phyloP scores from a whole-genome alignment of 768 basidiomycete species.

The Suillus variegatus region DNA sequence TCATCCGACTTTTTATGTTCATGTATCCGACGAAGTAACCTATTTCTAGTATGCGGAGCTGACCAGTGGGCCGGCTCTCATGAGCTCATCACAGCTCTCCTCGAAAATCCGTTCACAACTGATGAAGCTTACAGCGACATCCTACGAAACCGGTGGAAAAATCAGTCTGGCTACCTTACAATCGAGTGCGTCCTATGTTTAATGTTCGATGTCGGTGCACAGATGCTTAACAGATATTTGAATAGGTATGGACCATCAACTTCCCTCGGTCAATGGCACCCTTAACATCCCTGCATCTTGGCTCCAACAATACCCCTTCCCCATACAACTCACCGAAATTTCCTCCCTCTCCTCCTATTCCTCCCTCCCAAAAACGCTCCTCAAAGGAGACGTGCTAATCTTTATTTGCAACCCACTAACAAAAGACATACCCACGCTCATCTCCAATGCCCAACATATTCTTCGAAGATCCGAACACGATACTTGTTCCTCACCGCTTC shows the following conservation, averaged over 20 bases:
- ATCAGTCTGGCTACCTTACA: conserved; percentile 24
- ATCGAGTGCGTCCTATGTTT: conserved; percentile 27
- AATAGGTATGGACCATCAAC: conserved; percentile 26
- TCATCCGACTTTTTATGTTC: neutral
- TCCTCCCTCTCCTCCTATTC: conserved; percentile 21
- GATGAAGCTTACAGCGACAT: conserved; percentile 42
- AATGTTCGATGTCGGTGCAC: neutral
- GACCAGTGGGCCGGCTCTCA: conserved; percentile 54
- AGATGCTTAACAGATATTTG: neutral
- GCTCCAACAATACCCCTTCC: conserved; percentile 55
- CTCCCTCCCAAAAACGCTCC: conserved; percentile 17
- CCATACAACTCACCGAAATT: conserved; percentile 49
- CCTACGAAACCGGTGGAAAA: conserved; percentile 53
- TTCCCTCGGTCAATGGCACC: conserved; percentile 18
- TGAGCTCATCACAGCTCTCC: conserved; percentile 67
- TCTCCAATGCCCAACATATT: conserved; percentile 24
- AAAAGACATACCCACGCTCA: conserved; percentile 44
- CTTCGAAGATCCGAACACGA: conserved; percentile 40
- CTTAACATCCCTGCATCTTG: conserved; percentile 52
- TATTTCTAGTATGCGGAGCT: conserved; percentile 52
- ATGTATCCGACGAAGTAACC: conserved; percentile 6
- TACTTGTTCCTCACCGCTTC: conserved; percentile 44
- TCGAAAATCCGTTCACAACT: conserved; percentile 71
- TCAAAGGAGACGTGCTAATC: conserved; percentile 62
- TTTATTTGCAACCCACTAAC: conserved; percentile 63